Evolutionary conservation across 2,329 filamentous ascomycete species (phyloP), one percentile per base, ranked within the genome.

Genomic region (Alternaria brassicae): DNA sequence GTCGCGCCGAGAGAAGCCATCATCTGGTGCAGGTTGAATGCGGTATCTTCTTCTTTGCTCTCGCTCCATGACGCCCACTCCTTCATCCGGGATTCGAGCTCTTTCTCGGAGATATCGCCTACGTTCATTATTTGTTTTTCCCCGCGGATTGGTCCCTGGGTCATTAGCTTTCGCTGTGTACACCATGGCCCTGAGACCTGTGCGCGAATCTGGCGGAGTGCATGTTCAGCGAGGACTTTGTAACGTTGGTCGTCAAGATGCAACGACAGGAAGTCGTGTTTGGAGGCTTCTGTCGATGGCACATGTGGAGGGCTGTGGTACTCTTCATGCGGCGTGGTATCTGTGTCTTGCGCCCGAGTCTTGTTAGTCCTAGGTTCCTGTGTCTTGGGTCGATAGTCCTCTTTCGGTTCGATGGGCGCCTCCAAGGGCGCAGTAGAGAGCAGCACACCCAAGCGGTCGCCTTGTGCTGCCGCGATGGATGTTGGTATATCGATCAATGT

Each of bases 381-480:
- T 12, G 78, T 77, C 67, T 84, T 87, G 9, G 86, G 85, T 65
- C 88, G 87, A 23, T 65, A 60, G 25, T 71, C 66, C 55, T 87
- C 84, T 2, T 82, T 67, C 23, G 85, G 53, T 77, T 75, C 42
- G 63, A 83, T 87, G 2, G 86, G 85, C 12, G 65, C 58, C 40
- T 79, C 60, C 3, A 82, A 62, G 1, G 86, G 80, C 8, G 65
- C 19, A 13, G 74, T 79, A 7, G 86, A 88, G 23, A 82, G 60
- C 70, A 81, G 68, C 75, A 77, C 57, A 81, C 82, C 62, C 69
- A 69, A 56, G 74, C 78, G 78, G 32, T 58, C 55, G 41, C 83
- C 81, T 76, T 93, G 91, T 17, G 86, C 86, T 60, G 86, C 81
- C 65, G 90, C 88, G 37, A 93, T 85, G 2, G 91, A 91, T 17